Base-by-base conservation (phyloP, 2,329 filamentous ascomycete species). In the Hymenoscyphus salicellus region DNA sequence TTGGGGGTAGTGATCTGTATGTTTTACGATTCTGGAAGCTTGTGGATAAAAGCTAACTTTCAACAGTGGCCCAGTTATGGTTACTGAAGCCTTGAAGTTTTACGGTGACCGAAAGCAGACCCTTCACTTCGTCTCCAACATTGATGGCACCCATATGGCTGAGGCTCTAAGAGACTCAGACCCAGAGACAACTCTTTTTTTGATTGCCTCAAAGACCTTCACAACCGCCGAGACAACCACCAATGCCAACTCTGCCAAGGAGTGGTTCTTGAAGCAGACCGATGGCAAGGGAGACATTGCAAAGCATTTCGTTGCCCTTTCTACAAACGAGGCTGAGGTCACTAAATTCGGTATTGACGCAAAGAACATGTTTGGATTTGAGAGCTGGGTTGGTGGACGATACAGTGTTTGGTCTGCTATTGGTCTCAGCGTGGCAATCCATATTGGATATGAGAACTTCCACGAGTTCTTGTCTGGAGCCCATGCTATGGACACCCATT, bases 381-480 rank as follows among this genome's bases (percentile, higher is more conserved):
- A 94, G 80, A 96, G 91, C 80, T 99, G 95, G 95, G 94, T 98
- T 61, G 95, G 95, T 78, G 95, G 95, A 64, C 91, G 95, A 66
- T 99, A 99, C 86, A 97, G 93, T 66, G 95, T 99, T 71, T 99
- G 95, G 95, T 97, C 93, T 72, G 95, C 95, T 78, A 99, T 99
- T 76, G 95, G 95, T 72, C 83, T 99, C 68, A 97, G 92, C 69
- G 93, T 99, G 64, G 90, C 90, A 72, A 85, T 99, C 71, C 97
- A 97, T 83, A 90, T 99, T 77, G 95, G 95, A 77, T 99, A 85
- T 79, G 93, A 98, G 78, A 97, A 97, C 86, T 99, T 98, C 84
- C 87, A 95, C 80, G 86, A 96, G 80, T 97, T 99, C 86, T 86
- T 98, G 61, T 88, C 90, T 68, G 95, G 95, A 78, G 95, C 92